Conservation (phyloP, 768 basidiomycete species). For the Tricholoma bakamatsutake region DNA sequence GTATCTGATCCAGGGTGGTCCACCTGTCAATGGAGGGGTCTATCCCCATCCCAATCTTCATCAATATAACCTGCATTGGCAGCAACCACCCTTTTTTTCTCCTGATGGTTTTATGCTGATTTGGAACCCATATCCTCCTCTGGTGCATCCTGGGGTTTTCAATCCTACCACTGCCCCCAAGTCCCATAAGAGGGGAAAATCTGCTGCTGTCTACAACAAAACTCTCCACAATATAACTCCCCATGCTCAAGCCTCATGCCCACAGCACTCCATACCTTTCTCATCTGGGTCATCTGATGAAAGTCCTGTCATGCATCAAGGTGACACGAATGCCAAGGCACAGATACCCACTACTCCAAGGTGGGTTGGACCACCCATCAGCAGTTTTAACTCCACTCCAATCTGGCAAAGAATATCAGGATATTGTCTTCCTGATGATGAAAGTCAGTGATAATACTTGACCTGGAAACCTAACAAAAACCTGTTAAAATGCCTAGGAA, state of each 20-base stretch:
- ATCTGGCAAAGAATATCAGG: not conserved
- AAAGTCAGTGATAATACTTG: too few relatives aligned
- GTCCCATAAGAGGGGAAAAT: not conserved
- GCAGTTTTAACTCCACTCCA: not conserved
- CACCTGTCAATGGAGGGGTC: not conserved
- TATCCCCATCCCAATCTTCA: not conserved
- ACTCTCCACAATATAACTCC: not conserved
- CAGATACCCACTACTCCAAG: not conserved
- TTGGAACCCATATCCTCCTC: not conserved
- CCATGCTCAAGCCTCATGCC: not conserved
- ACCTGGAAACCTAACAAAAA: too few relatives aligned
- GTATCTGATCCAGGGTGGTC: not conserved
- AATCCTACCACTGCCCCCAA: not conserved
- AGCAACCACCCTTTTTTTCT: not conserved
- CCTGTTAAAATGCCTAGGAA: too few relatives aligned
- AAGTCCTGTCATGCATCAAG: not conserved
- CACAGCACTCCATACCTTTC: not conserved
- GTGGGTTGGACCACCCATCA: not conserved
- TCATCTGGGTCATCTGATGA: not conserved
- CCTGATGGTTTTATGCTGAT: not conserved
- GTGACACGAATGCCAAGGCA: not conserved
- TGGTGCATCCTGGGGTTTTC: not conserved
- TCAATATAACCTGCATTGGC: not conserved
- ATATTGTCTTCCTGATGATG: not conserved
- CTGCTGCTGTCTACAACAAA: not conserved